Percentiles rank a stretch among this genome's conserved stretches.
Conservation (phyloP, 371 early-diverging fungal species). For the Chytridium lagenaria region DNA sequence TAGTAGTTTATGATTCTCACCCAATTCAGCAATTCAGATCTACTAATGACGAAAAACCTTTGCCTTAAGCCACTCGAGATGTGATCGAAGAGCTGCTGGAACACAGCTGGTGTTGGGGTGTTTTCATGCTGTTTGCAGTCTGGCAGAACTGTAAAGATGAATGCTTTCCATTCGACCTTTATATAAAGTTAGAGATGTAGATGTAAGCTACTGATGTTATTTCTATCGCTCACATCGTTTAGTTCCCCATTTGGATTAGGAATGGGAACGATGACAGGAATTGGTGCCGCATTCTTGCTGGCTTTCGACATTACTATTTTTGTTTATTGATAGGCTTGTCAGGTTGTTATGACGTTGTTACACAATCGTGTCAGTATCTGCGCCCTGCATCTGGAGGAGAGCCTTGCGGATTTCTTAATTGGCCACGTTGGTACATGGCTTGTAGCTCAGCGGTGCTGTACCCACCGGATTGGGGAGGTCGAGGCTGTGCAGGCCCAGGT, state of each 20-base stretch:
- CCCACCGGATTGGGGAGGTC: not conserved
- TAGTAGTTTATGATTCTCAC: conserved; percentile 29
- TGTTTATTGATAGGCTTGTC: conserved; percentile 3
- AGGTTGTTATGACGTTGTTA: not conserved
- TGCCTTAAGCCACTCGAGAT: conserved; percentile 47
- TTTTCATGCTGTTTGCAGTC: not conserved
- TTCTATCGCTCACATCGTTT: conserved; percentile 6
- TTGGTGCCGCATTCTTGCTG: not conserved
- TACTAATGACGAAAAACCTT: conserved; percentile 41
- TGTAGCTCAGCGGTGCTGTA: conserved; percentile 8
- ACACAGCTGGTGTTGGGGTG: not conserved
- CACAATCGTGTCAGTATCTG: not conserved
- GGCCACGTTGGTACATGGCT: conserved; percentile 3
- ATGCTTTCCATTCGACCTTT: conserved; percentile 42
- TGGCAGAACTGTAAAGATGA: conserved; percentile 32
- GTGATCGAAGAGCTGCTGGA: conserved; percentile 30
- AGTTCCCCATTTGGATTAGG: not conserved
- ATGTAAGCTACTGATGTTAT: not conserved
- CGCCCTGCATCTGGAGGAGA: not conserved
- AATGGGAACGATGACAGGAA: not conserved
- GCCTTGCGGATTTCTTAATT: not conserved
- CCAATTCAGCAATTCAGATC: conserved; percentile 48
- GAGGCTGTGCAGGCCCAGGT: not conserved
- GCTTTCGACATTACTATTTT: not conserved
- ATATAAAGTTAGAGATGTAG: not conserved